phyloP scores from a whole-genome alignment of 768 basidiomycete species.

The Hericium alpestre region DNA sequence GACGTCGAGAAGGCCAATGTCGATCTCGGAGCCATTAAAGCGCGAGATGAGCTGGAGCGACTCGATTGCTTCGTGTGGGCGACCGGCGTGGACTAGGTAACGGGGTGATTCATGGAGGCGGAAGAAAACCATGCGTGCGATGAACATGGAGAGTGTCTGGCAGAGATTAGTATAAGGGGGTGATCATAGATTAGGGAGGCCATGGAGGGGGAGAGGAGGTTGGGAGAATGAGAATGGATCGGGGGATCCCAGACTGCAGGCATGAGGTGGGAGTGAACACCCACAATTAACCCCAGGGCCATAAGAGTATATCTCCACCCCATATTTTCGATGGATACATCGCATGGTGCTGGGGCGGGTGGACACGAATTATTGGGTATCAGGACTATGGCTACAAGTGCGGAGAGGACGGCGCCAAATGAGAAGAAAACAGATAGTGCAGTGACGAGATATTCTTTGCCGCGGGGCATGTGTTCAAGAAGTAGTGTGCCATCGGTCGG shows the following conservation, averaged over 20 bases:
- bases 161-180: background rate
- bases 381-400: constrained; percentile 66
- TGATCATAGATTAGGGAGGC: background rate
- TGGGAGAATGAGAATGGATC: background rate
- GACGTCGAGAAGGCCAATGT: constrained; percentile 65
- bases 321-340: constrained; percentile 54
- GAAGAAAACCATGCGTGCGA: constrained; percentile 82
- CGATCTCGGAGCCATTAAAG: constrained; percentile 71
- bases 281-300: constrained; percentile 69
- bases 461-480: constrained; percentile 85
- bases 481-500: constrained; percentile 92
- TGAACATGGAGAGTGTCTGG: constrained; percentile 81
- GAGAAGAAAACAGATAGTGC: constrained; percentile 94
- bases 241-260: background rate
- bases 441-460: constrained; percentile 87
- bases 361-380: constrained; percentile 70
- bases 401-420: constrained; percentile 78
- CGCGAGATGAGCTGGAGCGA: constrained; percentile 75
- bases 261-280: constrained; percentile 21
- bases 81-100: constrained; percentile 82
- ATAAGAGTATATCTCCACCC: constrained; percentile 88
- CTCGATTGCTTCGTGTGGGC: constrained; percentile 74
- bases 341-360: constrained; percentile 40
- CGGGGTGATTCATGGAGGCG: constrained; percentile 89
- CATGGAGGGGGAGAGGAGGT: background rate